Conservation (phyloP, 257 asterid genomes). For the Solanum neorickii region DNA sequence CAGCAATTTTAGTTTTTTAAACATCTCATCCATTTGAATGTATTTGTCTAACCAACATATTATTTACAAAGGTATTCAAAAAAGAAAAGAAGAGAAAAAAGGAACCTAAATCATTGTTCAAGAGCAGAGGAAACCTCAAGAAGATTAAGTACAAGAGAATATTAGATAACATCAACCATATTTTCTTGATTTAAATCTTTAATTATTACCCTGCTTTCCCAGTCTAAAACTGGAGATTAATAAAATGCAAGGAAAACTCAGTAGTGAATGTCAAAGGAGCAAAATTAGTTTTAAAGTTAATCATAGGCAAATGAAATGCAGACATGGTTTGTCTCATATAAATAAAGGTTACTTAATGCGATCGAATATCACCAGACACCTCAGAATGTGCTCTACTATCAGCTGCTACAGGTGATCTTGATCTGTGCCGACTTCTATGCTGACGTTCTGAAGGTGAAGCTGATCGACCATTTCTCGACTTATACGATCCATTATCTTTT, state of each 20-base stretch:
- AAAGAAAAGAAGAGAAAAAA: neutral
- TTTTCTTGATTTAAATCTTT: neutral
- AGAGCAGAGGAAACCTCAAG: neutral
- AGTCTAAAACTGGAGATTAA: neutral
- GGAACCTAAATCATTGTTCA: neutral
- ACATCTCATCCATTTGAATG: neutral
- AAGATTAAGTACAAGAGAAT: neutral
- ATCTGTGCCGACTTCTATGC: slow-evolving; percentile 50
- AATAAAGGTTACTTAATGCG: slow-evolving; percentile 13
- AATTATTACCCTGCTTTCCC: neutral
- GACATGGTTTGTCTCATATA: neutral
- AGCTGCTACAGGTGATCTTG: slow-evolving; percentile 54
- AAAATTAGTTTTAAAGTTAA: neutral
- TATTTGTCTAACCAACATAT: neutral
- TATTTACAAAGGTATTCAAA: neutral
- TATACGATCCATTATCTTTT: slow-evolving; percentile 35
- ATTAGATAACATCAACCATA: neutral
- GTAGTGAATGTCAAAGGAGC: neutral
- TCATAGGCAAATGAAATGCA: neutral
- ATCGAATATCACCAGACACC: slow-evolving; percentile 84
- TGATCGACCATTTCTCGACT: slow-evolving; percentile 40
- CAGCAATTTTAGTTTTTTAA: neutral
- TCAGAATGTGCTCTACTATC: slow-evolving; percentile 55
- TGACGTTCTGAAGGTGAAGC: slow-evolving; percentile 48
- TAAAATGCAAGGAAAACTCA: neutral